Evolutionary conservation across 148 eudicot species (phyloP), one percentile per base, ranked within the genome.

Genomic region (Amaranthus hypochondriacus): DNA sequence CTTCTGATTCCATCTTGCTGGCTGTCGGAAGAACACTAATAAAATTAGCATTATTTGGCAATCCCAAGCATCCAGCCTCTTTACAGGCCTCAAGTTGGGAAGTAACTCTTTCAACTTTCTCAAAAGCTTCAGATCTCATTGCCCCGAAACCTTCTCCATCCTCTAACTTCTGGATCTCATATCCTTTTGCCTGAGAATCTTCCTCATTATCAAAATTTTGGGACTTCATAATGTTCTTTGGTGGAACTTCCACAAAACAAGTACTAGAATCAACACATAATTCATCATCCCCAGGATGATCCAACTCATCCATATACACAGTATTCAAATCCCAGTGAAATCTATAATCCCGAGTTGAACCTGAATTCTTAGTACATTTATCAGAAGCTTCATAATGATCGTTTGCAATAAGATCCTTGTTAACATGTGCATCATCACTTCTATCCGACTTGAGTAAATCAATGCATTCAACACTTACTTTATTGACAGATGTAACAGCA

Each of bases 281-380:
- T 28, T 28, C 44, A 77, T 73, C 80, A 69, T 88, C 89, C 51
- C 28, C 3, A 2, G 96, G 96, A 11, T 80, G 64, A 57, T 67
- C 90, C 93, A 93, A 91, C 43, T 80, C 87, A 55, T 87, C 92
- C 90, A 87, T 85, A 28, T 28, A 28, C 52, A 75, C 78, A 15
- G 83, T 83, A 62, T 89, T 91, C 63, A 91, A 77, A 77, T 91
- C 97, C 97, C 97, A 91, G 67, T 87, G 89, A 39, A 81, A 74
- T 67, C 92, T 72, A 42, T 51, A 77, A 71, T 76, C 84, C 68
- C 81, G 82, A 2, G 62, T 59, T 66, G 76, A 65, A 69, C 78
- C 62, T 69, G 75, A 74, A 11, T 70, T 69, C 9, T 66, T 75
- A 5, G 66, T 12, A 5, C 44, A 11, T 15, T 65, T 53, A 47